Base-by-base conservation (phyloP, 805 yeast species). In the Crinitomyces ghanaensis region DNA sequence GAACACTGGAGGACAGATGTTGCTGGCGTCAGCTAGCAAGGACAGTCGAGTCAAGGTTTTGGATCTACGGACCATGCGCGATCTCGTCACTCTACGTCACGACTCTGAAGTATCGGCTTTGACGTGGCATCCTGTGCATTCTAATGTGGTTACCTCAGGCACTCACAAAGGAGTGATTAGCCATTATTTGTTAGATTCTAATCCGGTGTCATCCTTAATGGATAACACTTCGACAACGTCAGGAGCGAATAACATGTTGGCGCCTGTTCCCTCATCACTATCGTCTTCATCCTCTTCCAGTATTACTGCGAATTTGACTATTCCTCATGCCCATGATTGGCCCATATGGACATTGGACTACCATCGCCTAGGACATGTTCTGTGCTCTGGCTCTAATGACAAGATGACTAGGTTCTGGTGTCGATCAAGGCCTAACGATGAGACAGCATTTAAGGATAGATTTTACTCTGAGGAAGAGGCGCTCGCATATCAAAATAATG, bases 281-380 rank as follows among this genome's bases (percentile, higher is more conserved):
- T n/a, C n/a, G n/a, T n/a, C n/a, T n/a, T n/a, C n/a, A n/a, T n/a
- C n/a, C 37, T 58, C n/a, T 33, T 43, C 32, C 62, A 66, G 2
- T 47, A 54, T 4, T n/a, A n/a, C n/a, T n/a, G n/a, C n/a, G n/a
- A n/a, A n/a, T n/a, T 48, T 58, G 30, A 39, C 53, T 12, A 80
- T 91, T 22, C 95, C 96, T 2, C 77, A 71, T 56, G 98, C 97
- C 0, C 99, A 91, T 54, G 95, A 85, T 49, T 81, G 82, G 60
- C 93, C 94, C 3, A 74, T 91, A 33, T 85, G 88, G 56, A 74
- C 93, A 3, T 56, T 91, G 36, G 88, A 86, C 39, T 91, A 85
- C 52, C 96, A 86, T 56, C 97, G 97, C 2, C 62, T 81, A 46
- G 99, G 99, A 3, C 96, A 91, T 57, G 62, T 88, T 32, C 61